A percentile compares a stretch with the other conserved stretches of the same genome.
These are phyloP conservation scores for Corynascus novoguineensis DNA, from an alignment of 495 filamentous ascomycete species.

Conservation along the genomic window DNA sequence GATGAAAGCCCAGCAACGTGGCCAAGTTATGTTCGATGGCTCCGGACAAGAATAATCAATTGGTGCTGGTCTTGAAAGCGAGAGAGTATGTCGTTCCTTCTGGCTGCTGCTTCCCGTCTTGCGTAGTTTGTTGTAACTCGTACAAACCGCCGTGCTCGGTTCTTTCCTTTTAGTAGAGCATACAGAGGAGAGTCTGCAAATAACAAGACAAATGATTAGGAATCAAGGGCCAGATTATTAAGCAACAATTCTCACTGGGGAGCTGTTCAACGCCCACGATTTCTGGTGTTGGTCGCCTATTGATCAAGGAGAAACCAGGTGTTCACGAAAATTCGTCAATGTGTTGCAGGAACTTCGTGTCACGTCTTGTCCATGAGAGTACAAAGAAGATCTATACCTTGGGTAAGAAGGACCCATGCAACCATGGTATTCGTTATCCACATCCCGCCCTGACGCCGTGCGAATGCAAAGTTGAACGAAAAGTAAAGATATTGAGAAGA, in stretches of 20 bases:
- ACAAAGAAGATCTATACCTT: constrained; percentile 26
- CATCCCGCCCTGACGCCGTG: constrained; percentile 28
- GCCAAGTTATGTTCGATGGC: constrained; percentile 5
- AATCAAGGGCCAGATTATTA: background rate
- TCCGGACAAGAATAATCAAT: background rate
- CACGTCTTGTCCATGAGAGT: background rate
- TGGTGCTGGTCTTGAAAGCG: constrained; percentile 1
- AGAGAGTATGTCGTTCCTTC: background rate
- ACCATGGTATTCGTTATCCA: constrained; percentile 30
- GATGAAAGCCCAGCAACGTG: background rate
- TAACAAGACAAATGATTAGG: constrained; percentile 7
- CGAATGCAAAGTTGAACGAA: constrained; percentile 26
- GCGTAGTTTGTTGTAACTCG: constrained; percentile 3
- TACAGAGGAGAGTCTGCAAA: no score
- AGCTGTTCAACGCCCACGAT: no score
- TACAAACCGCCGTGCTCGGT: constrained; percentile 1
- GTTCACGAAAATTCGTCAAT: background rate
- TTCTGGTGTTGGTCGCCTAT: background rate
- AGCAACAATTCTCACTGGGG: background rate
- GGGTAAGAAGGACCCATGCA: constrained; percentile 23
- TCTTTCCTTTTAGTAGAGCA: constrained; percentile 13
- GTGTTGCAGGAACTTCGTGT: constrained; percentile 4
- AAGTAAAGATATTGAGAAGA: background rate
- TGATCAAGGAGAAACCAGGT: background rate
- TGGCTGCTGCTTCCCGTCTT: constrained; percentile 26